Conservation (phyloP, 2,329 filamentous ascomycete species). For the Colletotrichum echinochloae region DNA sequence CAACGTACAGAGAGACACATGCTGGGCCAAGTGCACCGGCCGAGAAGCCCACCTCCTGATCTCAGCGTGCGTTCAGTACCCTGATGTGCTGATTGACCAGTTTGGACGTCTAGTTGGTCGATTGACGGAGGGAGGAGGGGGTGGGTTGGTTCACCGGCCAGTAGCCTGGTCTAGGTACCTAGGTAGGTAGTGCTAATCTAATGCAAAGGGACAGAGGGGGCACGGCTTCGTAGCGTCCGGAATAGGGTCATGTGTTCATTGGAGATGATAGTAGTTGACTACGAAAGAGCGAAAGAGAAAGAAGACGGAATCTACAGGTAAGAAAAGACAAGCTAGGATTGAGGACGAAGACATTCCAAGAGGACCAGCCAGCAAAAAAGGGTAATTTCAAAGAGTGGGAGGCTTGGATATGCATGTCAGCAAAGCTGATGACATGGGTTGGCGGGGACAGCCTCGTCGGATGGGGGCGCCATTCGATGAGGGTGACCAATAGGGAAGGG, state of each 20-base stretch:
- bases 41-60: conserved; percentile 8
- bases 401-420: conserved; percentile 39
- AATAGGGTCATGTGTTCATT: conserved; percentile 28
- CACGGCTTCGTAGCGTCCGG: conserved; percentile 25
- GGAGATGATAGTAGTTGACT: conserved; percentile 1
- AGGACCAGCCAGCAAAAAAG: background rate
- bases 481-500: background rate
- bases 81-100: background rate
- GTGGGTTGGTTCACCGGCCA: conserved; percentile 5
- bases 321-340: conserved; percentile 11
- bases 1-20: conserved; percentile 40
- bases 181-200: conserved; percentile 1
- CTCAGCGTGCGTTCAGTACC: background rate
- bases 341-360: conserved; percentile 20
- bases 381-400: conserved; percentile 27
- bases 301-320: conserved; percentile 4
- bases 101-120: background rate
- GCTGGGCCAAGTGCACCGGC: conserved; percentile 15
- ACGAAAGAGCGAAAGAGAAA: conserved; percentile 1
- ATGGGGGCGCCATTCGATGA: background rate
- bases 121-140: background rate
- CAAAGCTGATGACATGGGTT: conserved; percentile 35
- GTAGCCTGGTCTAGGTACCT: conserved; percentile 35
- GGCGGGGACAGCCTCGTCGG: background rate
- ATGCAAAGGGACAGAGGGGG: conserved; percentile 11